Evolutionary conservation across 768 basidiomycete genomes (phyloP).

Genomic region (Tylopilus rubrobrunneus): DNA sequence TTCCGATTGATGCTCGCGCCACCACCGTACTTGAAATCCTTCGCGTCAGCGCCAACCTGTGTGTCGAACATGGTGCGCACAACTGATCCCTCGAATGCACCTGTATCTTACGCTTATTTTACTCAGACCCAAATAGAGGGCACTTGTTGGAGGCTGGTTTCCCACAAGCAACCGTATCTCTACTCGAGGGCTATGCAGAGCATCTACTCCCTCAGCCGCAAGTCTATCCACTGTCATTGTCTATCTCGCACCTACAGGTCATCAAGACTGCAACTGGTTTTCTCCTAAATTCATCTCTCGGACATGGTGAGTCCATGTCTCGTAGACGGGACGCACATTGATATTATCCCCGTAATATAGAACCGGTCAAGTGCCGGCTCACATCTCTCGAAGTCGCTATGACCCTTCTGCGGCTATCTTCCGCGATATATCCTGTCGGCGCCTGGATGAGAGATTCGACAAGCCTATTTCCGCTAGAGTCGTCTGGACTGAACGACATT

Average conservation of each 20-base stretch:
- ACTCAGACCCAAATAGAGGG: slow-evolving; percentile 69
- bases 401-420: slow-evolving; percentile 65
- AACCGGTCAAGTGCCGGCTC: slow-evolving; percentile 65
- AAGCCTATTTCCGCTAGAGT: slow-evolving; percentile 22
- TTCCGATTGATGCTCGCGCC: slow-evolving; percentile 44
- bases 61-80: slow-evolving; percentile 73
- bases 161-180: slow-evolving; percentile 59
- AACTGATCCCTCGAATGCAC: neutral
- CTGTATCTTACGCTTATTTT: slow-evolving; percentile 4
- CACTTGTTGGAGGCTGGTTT: slow-evolving; percentile 67
- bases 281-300: slow-evolving; percentile 72
- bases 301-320: slow-evolving; percentile 54
- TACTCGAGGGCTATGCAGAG: slow-evolving; percentile 64
- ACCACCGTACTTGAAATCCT: slow-evolving; percentile 63
- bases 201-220: slow-evolving; percentile 36
- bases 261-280: slow-evolving; percentile 77
- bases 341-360: slow-evolving; percentile 34
- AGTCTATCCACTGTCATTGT: slow-evolving; percentile 46
- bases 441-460: slow-evolving; percentile 47
- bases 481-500: slow-evolving; percentile 12
- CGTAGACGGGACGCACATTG: slow-evolving; percentile 1
- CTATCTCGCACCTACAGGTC: slow-evolving; percentile 63
- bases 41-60: slow-evolving; percentile 77
- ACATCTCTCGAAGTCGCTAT: slow-evolving; percentile 64
- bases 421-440: slow-evolving; percentile 68